phyloP scores from a whole-genome alignment of 2,329 filamentous ascomycete genomes.

The Arthroderma uncinatum region DNA sequence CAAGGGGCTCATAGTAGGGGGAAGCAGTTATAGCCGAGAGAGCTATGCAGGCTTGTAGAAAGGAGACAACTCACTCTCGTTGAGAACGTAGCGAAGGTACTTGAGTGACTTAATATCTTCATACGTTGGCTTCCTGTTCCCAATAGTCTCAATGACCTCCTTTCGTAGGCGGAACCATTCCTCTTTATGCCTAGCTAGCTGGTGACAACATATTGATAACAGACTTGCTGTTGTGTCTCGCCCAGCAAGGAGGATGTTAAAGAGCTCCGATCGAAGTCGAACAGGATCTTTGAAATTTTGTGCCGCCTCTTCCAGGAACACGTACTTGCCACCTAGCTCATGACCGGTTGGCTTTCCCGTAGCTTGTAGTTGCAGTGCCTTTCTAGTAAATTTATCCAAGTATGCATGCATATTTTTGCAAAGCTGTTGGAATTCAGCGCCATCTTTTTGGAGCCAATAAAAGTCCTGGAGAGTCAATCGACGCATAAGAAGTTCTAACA shows the following conservation, averaged over 20 bases:
- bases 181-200: constrained; percentile 32
- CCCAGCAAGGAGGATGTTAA: constrained; percentile 44
- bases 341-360: constrained; percentile 10
- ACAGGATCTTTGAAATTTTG: constrained; percentile 38
- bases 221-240: constrained; percentile 44
- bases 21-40: too few relatives aligned
- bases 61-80: constrained; percentile 22
- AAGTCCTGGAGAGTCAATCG: constrained; percentile 8
- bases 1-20: too few relatives aligned
- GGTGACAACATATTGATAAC: constrained; percentile 39
- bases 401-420: constrained; percentile 11
- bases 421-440: constrained; percentile 10
- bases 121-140: constrained; percentile 34
- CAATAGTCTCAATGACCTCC: constrained; percentile 31
- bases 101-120: constrained; percentile 32
- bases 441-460: constrained; percentile 13
- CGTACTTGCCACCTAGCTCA: constrained; percentile 25
- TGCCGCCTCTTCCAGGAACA: constrained; percentile 42
- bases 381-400: constrained; percentile 26
- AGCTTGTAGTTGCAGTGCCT: constrained; percentile 16
- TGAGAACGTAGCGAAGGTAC: constrained; percentile 29
- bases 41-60: too few relatives aligned
- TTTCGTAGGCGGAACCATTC: constrained; percentile 29
- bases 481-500: constrained; percentile 11
- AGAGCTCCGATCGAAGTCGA: constrained; percentile 38